Evolutionary conservation across 306 rosid genomes (phyloP), one percentile per base, ranked within the genome.

Genomic region (Mimosa pudica): DNA sequence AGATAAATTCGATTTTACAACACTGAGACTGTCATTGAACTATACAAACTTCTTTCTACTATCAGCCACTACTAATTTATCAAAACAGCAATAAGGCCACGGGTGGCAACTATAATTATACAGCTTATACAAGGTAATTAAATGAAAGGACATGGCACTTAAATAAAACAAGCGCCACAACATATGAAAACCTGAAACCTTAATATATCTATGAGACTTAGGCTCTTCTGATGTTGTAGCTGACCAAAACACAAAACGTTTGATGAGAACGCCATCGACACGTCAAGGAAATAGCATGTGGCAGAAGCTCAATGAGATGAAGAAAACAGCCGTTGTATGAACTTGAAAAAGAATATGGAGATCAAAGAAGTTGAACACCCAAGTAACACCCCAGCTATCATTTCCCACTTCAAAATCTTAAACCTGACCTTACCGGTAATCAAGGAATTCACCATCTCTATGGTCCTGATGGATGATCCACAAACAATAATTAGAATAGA

Each of bases 331-430:
- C 63, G 88, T 71, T 86, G 87, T 71, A 91, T 75, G 78, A 91
- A 11, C 82, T 62, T 77, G 54, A 91, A 1, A 68, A 89, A 74
- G 87, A 77, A 51, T 52, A 92, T 82, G 48, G 92, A 84, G 89
- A 94, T 86, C 86, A 94, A 80, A 24, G 97, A 89, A 73, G 92
- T 88, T 46, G 85, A 84, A 69, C 91, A 89, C 62, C 98, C 97
- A 68, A 88, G 6, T 48, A 89, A 17, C 45, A 89, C 73, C 79
- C 98, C 97, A 41, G 84, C 87, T 55, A 86, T 14, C 71, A 86
- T 75, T 70, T 89, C 98, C 97, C 94, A 92, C 86, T 87, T 88
- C 97, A 88, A 92, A 81, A 73, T 80, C 67, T 52, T 80, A 20
- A 62, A 70, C 83, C 76, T 85, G 81, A 82, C 81, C 81, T 24